A percentile compares a stretch with the other conserved stretches of the same genome.
phyloP scores from a whole-genome alignment of 345 rosid species.

The Syzygium aqueum region DNA sequence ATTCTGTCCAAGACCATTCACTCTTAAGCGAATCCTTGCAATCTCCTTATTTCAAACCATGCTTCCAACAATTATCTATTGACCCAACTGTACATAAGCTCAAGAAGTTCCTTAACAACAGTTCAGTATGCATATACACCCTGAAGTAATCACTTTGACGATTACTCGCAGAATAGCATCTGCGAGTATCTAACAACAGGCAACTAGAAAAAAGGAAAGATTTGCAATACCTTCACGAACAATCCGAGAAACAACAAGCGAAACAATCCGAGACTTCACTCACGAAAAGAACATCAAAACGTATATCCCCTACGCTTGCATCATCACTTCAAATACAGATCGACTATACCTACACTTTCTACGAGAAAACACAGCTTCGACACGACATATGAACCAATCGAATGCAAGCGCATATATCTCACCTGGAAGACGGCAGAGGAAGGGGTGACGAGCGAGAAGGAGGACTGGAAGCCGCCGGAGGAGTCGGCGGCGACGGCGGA shows the following conservation, averaged over 20 bases:
- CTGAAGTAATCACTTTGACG: background rate
- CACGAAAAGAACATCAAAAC: background rate
- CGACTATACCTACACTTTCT: background rate
- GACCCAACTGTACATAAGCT: background rate
- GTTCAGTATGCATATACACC: background rate
- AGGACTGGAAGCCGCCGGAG: conserved; percentile 72
- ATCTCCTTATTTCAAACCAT: background rate
- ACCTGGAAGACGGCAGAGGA: conserved; percentile 83
- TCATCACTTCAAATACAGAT: background rate
- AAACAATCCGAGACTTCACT: background rate
- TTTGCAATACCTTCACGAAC: background rate
- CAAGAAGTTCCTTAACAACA: background rate
- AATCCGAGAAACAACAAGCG: background rate
- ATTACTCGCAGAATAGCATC: background rate
- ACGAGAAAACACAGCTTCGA: background rate
- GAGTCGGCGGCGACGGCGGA: conserved; percentile 48
- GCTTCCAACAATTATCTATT: background rate
- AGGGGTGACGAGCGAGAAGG: conserved; percentile 66
- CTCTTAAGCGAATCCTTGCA: background rate
- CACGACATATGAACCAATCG: background rate
- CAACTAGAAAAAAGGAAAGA: background rate
- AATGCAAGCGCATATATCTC: background rate
- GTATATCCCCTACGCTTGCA: background rate
- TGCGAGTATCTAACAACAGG: background rate
- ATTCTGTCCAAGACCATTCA: background rate